A percentile compares a stretch with the other conserved stretches of the same genome.
Conservation (phyloP, 805 yeast species). For the Priceomyces fermenticarens region DNA sequence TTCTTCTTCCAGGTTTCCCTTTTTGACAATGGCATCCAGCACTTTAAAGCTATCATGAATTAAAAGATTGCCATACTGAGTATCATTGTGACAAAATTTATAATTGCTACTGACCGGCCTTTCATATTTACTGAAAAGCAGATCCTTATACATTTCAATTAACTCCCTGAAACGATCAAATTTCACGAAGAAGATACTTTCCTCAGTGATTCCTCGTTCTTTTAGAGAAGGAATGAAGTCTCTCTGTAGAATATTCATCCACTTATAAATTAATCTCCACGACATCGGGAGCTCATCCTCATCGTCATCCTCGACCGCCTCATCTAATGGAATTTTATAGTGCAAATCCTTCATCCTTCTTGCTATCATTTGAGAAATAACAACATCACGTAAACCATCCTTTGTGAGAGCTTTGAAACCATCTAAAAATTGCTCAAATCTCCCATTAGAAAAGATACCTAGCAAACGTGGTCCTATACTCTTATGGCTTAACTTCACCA, state of each 20-base stretch:
- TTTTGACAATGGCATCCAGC: constrained; percentile 28
- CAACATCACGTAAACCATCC: constrained; percentile 70
- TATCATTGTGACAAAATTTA: constrained; percentile 92
- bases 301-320: constrained; percentile 49
- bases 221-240: constrained; percentile 40
- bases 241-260: constrained; percentile 51
- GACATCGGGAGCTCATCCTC: constrained; percentile 55
- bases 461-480: constrained; percentile 84
- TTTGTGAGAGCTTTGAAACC: constrained; percentile 77
- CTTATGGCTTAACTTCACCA: constrained; percentile 69
- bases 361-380: constrained; percentile 79
- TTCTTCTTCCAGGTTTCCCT: constrained; percentile 4
- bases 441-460: constrained; percentile 89
- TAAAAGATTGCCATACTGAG: constrained; percentile 92
- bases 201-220: constrained; percentile 28
- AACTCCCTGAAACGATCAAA: constrained; percentile 50
- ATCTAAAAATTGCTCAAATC: constrained; percentile 89
- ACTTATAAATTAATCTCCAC: constrained; percentile 69
- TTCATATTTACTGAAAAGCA: constrained; percentile 57
- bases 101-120: constrained; percentile 45
- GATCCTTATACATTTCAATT: constrained; percentile 53
- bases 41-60: constrained; percentile 57
- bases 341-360: constrained; percentile 96
- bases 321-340: constrained; percentile 64
- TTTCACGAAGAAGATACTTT: constrained; percentile 40